Evolutionary conservation across 2,329 filamentous ascomycete species (phyloP), one percentile per base, ranked within the genome.

Genomic region (Neurospora sp.): DNA sequence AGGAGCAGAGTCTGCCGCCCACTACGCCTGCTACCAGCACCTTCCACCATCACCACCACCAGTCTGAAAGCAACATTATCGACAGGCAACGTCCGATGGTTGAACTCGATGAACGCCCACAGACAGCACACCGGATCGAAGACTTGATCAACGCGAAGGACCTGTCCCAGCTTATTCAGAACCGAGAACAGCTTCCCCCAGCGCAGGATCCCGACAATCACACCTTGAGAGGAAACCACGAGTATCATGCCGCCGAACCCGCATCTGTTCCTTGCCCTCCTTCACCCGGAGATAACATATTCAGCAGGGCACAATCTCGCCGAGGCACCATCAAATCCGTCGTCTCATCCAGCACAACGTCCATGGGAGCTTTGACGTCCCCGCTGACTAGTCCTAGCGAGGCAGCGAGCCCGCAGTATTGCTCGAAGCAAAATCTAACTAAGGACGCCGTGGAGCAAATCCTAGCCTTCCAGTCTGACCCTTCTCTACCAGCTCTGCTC

Each of bases 401-500:
- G 68, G 78, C 82, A 1, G 79, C 82, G 4, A 86, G 85, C 71
- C 85, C 86, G 4, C 78, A 84, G 5, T 82, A 81, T 23, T 78
- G 80, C 2, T 70, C 78, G 68, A 80, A 80, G 62, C 71, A 76
- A 11, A 77, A 77, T 7, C 78, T 80, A 4, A 78, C 78, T 28
- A 82, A 82, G 71, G 80, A 79, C n/a, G 76, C 80, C 1, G 81
- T 82, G 3, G 84, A 84, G 6, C 80, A 83, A 9, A 84, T 85
- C 74, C 75, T 85, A 17, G 81, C 81, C 2, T 89, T 89, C 76
- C 86, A 86, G 69, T 90, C 88, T 3, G 88, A 90, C 68, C 88
- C 87, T 0, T 90, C 88, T 5, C 78, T 90, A 2, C 88, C 88
- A 11, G 87, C 88, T 7, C 79, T 90, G 8, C 81, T 90, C 11